Percentiles rank a stretch among this genome's conserved stretches.
Evolutionary conservation across 169 alveolate genomes (phyloP).

Genomic region (Amoebophrya sp.): DNA sequence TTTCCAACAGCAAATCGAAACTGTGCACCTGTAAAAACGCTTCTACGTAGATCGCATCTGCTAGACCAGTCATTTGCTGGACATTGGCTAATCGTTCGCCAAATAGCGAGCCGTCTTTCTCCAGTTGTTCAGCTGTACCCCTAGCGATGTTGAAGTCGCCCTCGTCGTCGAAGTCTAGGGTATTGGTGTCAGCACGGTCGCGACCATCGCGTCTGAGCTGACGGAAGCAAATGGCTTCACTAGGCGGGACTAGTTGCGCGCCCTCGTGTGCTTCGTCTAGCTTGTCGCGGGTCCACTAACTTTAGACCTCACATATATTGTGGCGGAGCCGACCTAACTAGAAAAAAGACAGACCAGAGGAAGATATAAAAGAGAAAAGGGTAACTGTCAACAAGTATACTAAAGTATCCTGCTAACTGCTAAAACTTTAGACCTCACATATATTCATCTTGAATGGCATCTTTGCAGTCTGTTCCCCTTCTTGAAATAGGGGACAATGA

Average conservation of each 20-base stretch:
- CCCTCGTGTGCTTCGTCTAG: not conserved
- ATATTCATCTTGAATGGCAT: too few species aligned
- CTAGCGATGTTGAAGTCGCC: not conserved
- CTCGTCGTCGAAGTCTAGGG: slow-evolving; percentile 25
- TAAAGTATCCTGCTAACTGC: too few species aligned
- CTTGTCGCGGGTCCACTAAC: not conserved
- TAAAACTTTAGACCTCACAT: too few species aligned
- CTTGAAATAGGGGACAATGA: too few species aligned
- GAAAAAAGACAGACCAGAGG: too few species aligned
- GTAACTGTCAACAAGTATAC: too few species aligned
- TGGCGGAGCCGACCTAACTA: too few species aligned
- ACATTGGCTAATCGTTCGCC: slow-evolving; percentile 35
- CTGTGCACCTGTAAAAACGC: slow-evolving; percentile 72
- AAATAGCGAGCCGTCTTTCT: slow-evolving; percentile 37
- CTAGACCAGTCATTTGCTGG: slow-evolving; percentile 46
- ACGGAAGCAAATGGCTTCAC: slow-evolving; percentile 1
- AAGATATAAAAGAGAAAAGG: too few species aligned
- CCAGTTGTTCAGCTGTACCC: not conserved
- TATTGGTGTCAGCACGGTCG: not conserved
- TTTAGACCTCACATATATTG: too few species aligned
- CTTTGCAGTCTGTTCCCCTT: too few species aligned
- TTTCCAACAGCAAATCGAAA: slow-evolving; percentile 74
- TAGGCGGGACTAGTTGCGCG: not conserved
- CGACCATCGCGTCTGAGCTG: not conserved
- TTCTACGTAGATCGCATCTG: slow-evolving; percentile 83